Percentiles rank a stretch among this genome's conserved stretches.
These are phyloP conservation scores for Papiliotrema nemorosa DNA, from an alignment of 1,284 basidiomycete genomes.

Conservation along the genomic window DNA sequence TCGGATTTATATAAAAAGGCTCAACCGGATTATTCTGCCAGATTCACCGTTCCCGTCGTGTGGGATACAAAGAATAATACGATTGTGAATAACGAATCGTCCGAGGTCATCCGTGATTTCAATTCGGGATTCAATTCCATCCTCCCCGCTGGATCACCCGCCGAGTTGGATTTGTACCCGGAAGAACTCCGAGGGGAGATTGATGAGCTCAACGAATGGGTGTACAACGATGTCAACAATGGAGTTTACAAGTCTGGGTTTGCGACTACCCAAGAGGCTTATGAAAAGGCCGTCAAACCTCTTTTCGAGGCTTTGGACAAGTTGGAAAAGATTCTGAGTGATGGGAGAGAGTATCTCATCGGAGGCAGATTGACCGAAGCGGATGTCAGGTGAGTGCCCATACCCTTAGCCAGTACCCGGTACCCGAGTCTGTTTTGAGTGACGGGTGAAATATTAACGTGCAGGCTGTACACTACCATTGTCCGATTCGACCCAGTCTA, in stretches of 20 bases:
- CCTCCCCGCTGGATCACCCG: slow-evolving; percentile 61
- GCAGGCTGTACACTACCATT: slow-evolving; percentile 84
- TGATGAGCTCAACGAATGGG: slow-evolving; percentile 82
- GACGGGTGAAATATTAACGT: too few relatives aligned
- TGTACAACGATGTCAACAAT: slow-evolving; percentile 67
- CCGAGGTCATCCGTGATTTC: slow-evolving; percentile 89
- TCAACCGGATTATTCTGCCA: slow-evolving; percentile 61
- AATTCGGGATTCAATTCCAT: slow-evolving; percentile 75
- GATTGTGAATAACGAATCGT: slow-evolving; percentile 93
- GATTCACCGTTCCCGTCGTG: slow-evolving; percentile 86
- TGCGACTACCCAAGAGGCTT: slow-evolving; percentile 75
- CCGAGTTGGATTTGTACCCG: slow-evolving; percentile 73
- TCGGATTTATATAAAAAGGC: slow-evolving; percentile 81
- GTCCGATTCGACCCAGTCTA: slow-evolving; percentile 84
- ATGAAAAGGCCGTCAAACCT: slow-evolving; percentile 67
- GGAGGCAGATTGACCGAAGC: slow-evolving; percentile 84
- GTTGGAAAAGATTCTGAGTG: slow-evolving; percentile 67
- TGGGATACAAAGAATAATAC: slow-evolving; percentile 90
- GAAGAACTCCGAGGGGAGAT: slow-evolving; percentile 68
- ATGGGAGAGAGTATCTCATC: slow-evolving; percentile 76
- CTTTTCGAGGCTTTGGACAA: slow-evolving; percentile 76
- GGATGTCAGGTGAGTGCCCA: slow-evolving; percentile 57
- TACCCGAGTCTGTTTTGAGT: too few relatives aligned
- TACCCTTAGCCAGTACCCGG: too few relatives aligned
- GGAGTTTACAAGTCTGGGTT: slow-evolving; percentile 80